These are phyloP conservation scores for Fomitopsis betulina DNA, from an alignment of 1,284 basidiomycete species.

Conservation along the genomic window DNA sequence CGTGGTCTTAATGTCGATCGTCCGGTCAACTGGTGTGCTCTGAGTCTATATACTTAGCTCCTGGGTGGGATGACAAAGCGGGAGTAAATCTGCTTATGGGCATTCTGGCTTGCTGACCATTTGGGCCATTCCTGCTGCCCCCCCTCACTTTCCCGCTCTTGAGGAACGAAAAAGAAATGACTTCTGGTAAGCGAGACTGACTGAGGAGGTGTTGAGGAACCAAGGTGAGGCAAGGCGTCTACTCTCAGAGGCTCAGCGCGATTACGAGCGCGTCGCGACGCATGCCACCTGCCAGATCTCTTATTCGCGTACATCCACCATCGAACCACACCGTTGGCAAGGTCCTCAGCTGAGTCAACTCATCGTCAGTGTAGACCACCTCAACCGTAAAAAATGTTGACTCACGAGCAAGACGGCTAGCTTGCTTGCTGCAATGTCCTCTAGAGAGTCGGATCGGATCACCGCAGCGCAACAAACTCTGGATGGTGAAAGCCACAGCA, in stretches of 20 bases:
- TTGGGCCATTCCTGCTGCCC: too few relatives aligned
- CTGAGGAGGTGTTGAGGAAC: background rate
- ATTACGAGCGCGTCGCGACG: background rate
- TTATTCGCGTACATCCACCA: background rate
- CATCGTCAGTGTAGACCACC: background rate
- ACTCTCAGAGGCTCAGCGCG: background rate
- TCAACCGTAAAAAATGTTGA: background rate
- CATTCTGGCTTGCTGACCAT: background rate
- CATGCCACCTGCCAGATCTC: too few relatives aligned
- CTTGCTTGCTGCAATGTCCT: slow-evolving; percentile 17
- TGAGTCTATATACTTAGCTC: background rate
- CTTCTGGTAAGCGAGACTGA: background rate
- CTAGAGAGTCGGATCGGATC: slow-evolving; percentile 56
- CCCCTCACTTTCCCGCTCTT: too few relatives aligned
- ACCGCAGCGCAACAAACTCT: slow-evolving; percentile 75
- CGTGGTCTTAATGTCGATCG: too few relatives aligned
- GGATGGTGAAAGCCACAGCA: slow-evolving; percentile 47
- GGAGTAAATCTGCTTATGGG: background rate
- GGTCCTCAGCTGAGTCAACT: background rate
- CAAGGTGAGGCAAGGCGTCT: slow-evolving; percentile 1
- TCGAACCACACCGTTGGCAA: background rate
- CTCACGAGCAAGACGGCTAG: background rate
- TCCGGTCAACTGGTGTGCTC: background rate
- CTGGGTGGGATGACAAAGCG: slow-evolving; percentile 1
- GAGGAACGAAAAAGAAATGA: too few relatives aligned